phyloP scores from a whole-genome alignment of 2,329 filamentous ascomycete species.

The Elsinoe necatrix region DNA sequence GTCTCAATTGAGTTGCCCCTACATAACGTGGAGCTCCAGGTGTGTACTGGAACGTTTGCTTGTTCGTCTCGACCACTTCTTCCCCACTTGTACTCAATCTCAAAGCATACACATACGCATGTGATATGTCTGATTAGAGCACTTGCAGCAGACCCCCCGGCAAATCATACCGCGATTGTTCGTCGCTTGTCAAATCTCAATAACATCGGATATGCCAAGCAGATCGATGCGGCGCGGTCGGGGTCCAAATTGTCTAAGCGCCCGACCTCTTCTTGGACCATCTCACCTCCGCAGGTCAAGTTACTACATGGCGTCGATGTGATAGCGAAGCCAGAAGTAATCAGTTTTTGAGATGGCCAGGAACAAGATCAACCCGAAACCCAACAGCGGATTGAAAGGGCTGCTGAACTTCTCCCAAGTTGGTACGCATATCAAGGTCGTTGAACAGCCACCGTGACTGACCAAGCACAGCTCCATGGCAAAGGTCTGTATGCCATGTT shows the following conservation, averaged over 20 bases:
- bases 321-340: too few species aligned
- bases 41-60: too few species aligned
- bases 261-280: not conserved
- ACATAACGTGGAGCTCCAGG: too few species aligned
- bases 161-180: too few species aligned
- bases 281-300: not conserved
- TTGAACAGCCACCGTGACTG: not conserved
- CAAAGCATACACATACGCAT: too few species aligned
- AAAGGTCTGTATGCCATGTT: not conserved
- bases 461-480: constrained; percentile 7
- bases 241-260: not conserved
- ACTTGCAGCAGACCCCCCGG: too few species aligned
- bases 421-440: not conserved
- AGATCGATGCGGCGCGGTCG: not conserved
- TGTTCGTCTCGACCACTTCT: too few species aligned
- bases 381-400: not conserved
- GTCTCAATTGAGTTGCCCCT: too few species aligned
- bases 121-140: too few species aligned
- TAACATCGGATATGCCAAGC: not conserved
- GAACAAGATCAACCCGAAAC: not conserved
- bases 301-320: not conserved
- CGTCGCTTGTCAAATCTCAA: too few species aligned
- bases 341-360: not conserved
- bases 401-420: not conserved
- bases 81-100: too few species aligned